Evolutionary conservation across 2,329 filamentous ascomycete species (phyloP).

Genomic region (Neonectria faginata): DNA sequence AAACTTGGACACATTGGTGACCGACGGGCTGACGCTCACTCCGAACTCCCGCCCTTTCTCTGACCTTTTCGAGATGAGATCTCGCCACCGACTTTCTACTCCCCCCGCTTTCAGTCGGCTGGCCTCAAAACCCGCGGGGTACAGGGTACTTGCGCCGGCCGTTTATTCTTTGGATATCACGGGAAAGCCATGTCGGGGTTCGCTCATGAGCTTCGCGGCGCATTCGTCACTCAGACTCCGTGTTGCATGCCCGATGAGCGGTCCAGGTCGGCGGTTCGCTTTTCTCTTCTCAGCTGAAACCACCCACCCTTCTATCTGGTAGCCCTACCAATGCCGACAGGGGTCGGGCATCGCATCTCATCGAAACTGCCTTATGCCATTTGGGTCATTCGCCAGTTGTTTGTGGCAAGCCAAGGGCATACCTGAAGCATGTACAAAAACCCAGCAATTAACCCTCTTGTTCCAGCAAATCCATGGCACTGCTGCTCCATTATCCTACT

Average conservation of each 20-base stretch:
- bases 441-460: neutral
- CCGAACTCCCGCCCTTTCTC: neutral
- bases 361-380: neutral
- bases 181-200: neutral
- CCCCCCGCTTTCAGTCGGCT: constrained; percentile 1
- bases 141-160: neutral
- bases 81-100: neutral
- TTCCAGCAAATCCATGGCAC: constrained; percentile 1
- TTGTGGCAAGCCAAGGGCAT: constrained; percentile 10
- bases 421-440: constrained; percentile 12
- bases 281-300: neutral
- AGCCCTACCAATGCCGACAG: neutral
- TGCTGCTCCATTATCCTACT: neutral
- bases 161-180: neutral
- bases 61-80: neutral
- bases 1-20: neutral
- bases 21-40: neutral
- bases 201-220: neutral
- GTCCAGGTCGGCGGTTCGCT: neutral
- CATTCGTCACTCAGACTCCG: neutral
- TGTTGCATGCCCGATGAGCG: neutral
- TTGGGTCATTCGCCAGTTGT: neutral
- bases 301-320: neutral
- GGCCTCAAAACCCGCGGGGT: neutral
- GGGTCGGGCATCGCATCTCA: neutral